phyloP scores from a whole-genome alignment of 768 basidiomycete species.

The Pleurotus djamor region DNA sequence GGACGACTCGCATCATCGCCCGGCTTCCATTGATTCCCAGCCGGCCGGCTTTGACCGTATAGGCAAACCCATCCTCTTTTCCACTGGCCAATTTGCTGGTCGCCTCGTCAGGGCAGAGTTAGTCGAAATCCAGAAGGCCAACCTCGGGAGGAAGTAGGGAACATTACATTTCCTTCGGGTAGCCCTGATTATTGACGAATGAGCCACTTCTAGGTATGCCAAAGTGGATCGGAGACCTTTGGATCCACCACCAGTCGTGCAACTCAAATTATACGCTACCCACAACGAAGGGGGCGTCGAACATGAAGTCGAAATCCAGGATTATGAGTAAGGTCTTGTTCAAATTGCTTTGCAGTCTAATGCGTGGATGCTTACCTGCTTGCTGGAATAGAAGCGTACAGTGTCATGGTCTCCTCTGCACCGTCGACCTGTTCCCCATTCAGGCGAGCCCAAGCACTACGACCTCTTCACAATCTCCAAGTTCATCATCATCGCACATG shows the following conservation, averaged over 20 bases:
- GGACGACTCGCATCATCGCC: neutral
- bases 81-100: constrained; percentile 60
- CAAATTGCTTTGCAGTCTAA: neutral
- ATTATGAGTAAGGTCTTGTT: constrained; percentile 42
- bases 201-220: constrained; percentile 41
- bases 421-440: constrained; percentile 69
- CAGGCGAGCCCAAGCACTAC: constrained; percentile 8
- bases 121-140: constrained; percentile 60
- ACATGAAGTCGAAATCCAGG: constrained; percentile 36
- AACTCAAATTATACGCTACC: constrained; percentile 46
- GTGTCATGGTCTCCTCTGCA: constrained; percentile 69
- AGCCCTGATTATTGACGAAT: neutral
- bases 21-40: neutral
- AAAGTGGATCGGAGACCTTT: constrained; percentile 63
- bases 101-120: constrained; percentile 53
- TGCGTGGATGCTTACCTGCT: neutral
- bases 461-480: neutral
- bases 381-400: constrained; percentile 49
- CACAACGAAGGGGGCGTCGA: constrained; percentile 39
- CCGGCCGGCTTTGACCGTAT: constrained; percentile 24
- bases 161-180: constrained; percentile 6
- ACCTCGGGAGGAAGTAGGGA: constrained; percentile 65
- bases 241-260: constrained; percentile 65
- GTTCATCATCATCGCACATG: constrained; percentile 10
- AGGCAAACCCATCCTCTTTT: constrained; percentile 53